These are phyloP conservation scores for Colletotrichum sp. DNA, from an alignment of 2,329 filamentous ascomycete genomes.

Conservation along the genomic window DNA sequence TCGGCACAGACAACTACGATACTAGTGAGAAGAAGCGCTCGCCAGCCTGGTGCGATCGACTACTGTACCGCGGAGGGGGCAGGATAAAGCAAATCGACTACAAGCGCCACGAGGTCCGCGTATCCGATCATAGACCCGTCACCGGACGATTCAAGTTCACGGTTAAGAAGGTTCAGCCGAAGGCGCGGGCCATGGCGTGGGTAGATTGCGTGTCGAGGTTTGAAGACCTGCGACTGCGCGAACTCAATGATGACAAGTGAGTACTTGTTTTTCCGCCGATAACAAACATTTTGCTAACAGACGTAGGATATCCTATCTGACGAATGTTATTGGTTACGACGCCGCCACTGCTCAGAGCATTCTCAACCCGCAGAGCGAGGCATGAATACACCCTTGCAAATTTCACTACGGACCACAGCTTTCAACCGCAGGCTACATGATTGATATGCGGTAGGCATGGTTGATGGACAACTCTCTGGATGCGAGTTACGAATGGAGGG, in stretches of 20 bases:
- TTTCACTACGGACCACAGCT: not conserved
- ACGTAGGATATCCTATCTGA: constrained; percentile 21
- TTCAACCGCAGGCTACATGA: not conserved
- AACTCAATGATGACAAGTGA: constrained; percentile 80
- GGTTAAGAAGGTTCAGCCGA: constrained; percentile 80
- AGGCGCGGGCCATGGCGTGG: constrained; percentile 70
- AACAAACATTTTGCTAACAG: not conserved
- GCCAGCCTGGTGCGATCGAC: constrained; percentile 94
- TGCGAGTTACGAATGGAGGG: not conserved
- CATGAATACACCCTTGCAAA: not conserved
- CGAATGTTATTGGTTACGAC: constrained; percentile 22
- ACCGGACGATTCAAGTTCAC: constrained; percentile 83
- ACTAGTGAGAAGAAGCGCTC: constrained; percentile 92
- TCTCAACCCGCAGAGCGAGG: constrained; percentile 7
- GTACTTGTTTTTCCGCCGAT: constrained; percentile 36
- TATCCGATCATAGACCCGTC: constrained; percentile 93
- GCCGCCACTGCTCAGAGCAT: constrained; percentile 20
- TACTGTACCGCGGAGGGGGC: constrained; percentile 84
- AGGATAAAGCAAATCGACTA: constrained; percentile 90
- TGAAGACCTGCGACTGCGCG: constrained; percentile 71
- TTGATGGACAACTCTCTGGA: not conserved
- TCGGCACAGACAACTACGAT: constrained; percentile 93
- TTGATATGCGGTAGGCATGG: not conserved
- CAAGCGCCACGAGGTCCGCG: constrained; percentile 83
- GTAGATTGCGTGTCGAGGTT: constrained; percentile 78